Evolutionary conservation across 2,329 filamentous ascomycete species (phyloP), one percentile per base, ranked within the genome.

Genomic region (Xylogone sp.): DNA sequence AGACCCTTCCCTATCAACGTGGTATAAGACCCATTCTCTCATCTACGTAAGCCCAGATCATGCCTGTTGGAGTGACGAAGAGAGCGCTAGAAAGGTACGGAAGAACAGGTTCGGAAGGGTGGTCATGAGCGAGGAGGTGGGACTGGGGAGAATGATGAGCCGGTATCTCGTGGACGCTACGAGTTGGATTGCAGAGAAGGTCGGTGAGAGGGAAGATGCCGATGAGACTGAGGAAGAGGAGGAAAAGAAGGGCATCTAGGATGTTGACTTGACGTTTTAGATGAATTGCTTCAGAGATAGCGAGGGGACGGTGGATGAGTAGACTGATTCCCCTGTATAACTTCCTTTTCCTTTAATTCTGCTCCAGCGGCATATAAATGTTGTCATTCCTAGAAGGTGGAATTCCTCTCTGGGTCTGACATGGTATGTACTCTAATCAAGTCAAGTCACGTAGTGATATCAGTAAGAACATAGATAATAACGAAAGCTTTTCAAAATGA

Each of bases 1-100:
- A 22, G 87, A 95, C 53, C 77, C 81, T n/a, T 75, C 78, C 54
- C 75, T 92, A 1, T 86, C 84, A 1, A 75, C 76, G 21, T 97
- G 93, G 93, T 97, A 96, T 70, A 87, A 86, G 64, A 77, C 83
- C 59, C 85, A 90, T 68, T 94, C 90, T 0, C 78, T 82, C 3
- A 86, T 97, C 45, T 96, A 86, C 62, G 87, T 97, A 18, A 82
- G 86, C 1, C 73, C 78, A 21, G 77, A 86, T 53, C 93, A 97
- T 66, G 80, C 81, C 12, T 87, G 89, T 66, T 97, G 90, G 87
- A 74, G 69, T 54, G 81, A 86, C 51, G 75, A 77, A 27, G 82
- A 84, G 3, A 73, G 83, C 19, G 76, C 71, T 2, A 75, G 77
- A 55, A 84, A 82, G 61, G 78, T 86, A 0, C 69, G 74, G 45